Percentiles rank a stretch among this genome's conserved stretches.
These are phyloP conservation scores for Phytophthora aleatoria DNA, from an alignment of 352 stramenopile species.

Conservation along the genomic window DNA sequence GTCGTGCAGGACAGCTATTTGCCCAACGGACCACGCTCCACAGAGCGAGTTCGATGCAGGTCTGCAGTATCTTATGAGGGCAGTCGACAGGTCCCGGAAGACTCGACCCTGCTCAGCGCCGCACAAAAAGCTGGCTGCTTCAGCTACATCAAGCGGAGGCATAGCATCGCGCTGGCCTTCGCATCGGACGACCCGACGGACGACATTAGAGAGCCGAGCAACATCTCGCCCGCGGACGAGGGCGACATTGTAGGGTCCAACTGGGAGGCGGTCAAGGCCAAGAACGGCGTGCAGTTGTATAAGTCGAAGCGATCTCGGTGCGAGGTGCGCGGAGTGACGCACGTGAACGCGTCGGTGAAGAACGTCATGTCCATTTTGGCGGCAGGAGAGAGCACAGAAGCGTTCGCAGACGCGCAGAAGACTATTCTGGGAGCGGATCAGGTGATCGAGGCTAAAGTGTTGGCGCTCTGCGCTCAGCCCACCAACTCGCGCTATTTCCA, in stretches of 20 bases:
- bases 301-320: conserved; percentile 71
- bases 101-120: conserved; percentile 41
- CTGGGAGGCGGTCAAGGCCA: conserved; percentile 68
- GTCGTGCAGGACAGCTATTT: conserved; percentile 34
- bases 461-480: conserved; percentile 65
- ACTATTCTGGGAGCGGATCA: conserved; percentile 65
- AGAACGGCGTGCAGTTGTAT: conserved; percentile 77
- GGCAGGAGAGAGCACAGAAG: conserved; percentile 52
- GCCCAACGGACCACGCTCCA: conserved; percentile 14
- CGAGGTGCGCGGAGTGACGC: conserved; percentile 73
- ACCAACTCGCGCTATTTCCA: conserved; percentile 74
- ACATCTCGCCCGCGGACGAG: conserved; percentile 36
- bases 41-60: conserved; percentile 30
- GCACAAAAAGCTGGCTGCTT: conserved; percentile 86
- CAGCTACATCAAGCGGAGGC: conserved; percentile 79
- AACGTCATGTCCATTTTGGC: conserved; percentile 82
- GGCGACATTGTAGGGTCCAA: conserved; percentile 33
- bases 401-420: conserved; percentile 66
- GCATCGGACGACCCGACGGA: conserved; percentile 41
- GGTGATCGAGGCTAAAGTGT: conserved; percentile 67
- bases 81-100: conserved; percentile 8
- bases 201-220: conserved; percentile 35
- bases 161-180: conserved; percentile 77
- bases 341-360: conserved; percentile 81
- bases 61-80: conserved; percentile 25